Percentiles rank a stretch among this genome's conserved stretches.
Evolutionary conservation across 768 basidiomycete genomes (phyloP).

Genomic region (Panaeolus papilionaceus): DNA sequence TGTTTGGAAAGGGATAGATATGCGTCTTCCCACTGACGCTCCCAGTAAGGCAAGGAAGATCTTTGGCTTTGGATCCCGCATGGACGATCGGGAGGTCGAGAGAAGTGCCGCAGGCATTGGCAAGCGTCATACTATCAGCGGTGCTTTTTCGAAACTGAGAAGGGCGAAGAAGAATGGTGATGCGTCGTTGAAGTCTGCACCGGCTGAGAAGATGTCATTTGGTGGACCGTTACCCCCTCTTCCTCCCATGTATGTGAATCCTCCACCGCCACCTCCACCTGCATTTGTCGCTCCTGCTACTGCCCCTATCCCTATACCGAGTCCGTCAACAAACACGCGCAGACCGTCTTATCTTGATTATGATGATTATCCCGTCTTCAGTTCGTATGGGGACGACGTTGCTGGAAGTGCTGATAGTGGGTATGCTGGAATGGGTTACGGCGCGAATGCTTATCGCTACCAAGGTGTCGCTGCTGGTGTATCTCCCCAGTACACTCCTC

Average conservation of each 20-base stretch:
- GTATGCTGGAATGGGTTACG: background rate
- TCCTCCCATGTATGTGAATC: slow-evolving; percentile 1
- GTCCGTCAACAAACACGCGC: background rate
- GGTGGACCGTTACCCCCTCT: background rate
- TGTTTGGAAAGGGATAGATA: background rate
- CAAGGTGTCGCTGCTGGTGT: background rate
- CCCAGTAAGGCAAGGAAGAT: background rate
- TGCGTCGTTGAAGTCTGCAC: background rate
- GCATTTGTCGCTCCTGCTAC: background rate
- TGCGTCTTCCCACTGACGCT: background rate
- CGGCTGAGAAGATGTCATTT: background rate
- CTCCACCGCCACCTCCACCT: background rate
- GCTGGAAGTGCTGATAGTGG: slow-evolving; percentile 1
- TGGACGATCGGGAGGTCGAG: background rate
- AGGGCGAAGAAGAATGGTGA: background rate
- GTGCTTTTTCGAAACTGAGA: slow-evolving; percentile 4
- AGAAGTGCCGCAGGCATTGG: background rate
- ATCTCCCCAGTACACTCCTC: background rate
- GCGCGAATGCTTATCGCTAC: background rate
- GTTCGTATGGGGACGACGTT: background rate
- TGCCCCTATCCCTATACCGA: slow-evolving; percentile 8
- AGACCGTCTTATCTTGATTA: background rate
- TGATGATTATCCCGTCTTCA: background rate
- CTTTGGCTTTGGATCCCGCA: background rate
- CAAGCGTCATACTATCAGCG: background rate